Base-by-base conservation (phyloP, 768 basidiomycete species). In the Termitomyces sp. region DNA sequence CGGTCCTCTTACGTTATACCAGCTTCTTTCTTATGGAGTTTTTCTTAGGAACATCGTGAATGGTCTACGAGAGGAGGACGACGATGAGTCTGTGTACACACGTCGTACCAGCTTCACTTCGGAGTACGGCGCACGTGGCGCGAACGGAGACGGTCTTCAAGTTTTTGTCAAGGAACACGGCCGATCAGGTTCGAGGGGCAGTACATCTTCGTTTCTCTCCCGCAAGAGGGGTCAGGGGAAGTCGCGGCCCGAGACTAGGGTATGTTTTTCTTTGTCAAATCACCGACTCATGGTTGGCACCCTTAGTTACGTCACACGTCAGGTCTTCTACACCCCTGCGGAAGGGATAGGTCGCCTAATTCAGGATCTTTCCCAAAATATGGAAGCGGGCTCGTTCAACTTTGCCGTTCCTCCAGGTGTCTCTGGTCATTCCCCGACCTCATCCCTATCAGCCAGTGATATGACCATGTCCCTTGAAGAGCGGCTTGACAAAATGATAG, bases 321-420 rank as follows among this genome's bases (percentile, higher is more conserved):
- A 90, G 88, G 82, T 89, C 58, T 88, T 85, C 70, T 86, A 85
- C 69, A 87, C 86, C 62, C 83, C 89, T 17, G 77, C 87, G 23
- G 81, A 84, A 41, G 86, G 91, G 59, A 92, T 94, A 67, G 89
- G 88, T 42, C 88, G 85, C 62, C 77, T 94, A 57, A 91, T 94
- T 56, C 91, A 94, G 66, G 83, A 73, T 64, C 82, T 94, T 66
- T 91, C 91, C 46, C 85, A 85, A 67, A 87, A 85, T 32, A 83
- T 84, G 75, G 91, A 94, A 61, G 78, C 89, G 41, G 91, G 89
- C 45, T 87, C 90, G 37, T 91, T 92, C 76, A 92, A 92, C 66
- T 83, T 92, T 60, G 59, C 60, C 47, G 66, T 68, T 42, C 75
- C 61, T 63, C 61, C 55, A 56, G 60, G 56, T 3, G 28, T 41